Base-by-base conservation (phyloP, 192 early-diverging fungal species). In the Spinellus fusiger region DNA sequence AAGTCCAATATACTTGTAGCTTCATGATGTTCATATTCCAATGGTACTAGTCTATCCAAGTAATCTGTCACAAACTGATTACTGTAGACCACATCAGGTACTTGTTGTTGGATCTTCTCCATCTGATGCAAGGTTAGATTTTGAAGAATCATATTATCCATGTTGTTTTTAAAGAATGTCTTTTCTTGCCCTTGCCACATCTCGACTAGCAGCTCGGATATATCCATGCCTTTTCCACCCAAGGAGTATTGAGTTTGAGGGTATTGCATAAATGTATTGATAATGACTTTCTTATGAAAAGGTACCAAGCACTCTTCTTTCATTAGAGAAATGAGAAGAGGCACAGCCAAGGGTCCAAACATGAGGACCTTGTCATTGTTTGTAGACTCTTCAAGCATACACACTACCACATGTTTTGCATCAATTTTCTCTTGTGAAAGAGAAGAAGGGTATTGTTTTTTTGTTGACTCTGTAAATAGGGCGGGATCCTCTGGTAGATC, bases 71-170 rank as follows among this genome's bases (percentile, higher is more conserved):
- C n/a, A 44, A 50, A 55, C 12, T 29, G 26, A 8, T 55, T 16
- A 4, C 25, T 18, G 1, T 37, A 32, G 22, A 52, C 35, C 20
- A 34, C 26, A 9, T 53, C 4, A 26, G 65, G 65, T 0, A 67
- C 40, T 3, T 6, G 1, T 23, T 67, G 32, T n/a, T 53, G 38
- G 32, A 67, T 25, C 10, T 33, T 15, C 33, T 64, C 27, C 32
- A 64, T 25, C 56, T 64, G 62, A 3, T 47, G 18, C 18, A 64
- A 27, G 7, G 62, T 64, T 9, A 64, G 26, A 28, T 55, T 64
- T 2, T 49, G 13, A 18, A 56, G 54, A 4, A 6, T 9, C 1
- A 48, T 6, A 5, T 9, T 15, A 5, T 13, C 10, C 7, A 37
- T 10, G 1, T 35, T 25, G 15, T 18, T 15, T 8, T 4, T 33